Evolutionary conservation across 2,329 filamentous ascomycete species (phyloP), one percentile per base, ranked within the genome.

Genomic region (Cryphonectria nitschkei): DNA sequence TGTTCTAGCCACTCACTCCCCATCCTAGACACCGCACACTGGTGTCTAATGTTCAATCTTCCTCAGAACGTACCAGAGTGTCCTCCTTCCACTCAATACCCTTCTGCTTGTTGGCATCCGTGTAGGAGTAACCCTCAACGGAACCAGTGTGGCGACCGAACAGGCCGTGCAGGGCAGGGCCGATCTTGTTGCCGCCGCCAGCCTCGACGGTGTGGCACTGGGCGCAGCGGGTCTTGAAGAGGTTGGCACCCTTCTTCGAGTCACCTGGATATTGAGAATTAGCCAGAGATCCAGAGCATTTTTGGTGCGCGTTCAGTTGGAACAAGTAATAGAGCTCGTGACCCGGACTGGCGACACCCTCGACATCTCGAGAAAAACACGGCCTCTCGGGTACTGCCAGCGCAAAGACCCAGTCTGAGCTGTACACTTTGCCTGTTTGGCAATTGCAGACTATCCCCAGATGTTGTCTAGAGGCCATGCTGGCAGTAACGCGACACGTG

Each of bases 101-200:
- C 88, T 97, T 97, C 81, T 92, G 86, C 92, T 98, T 98, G 93
- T 99, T 99, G 89, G 95, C 96, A 82, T 99, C 96, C 84, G 96
- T 97, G 91, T 98, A 99, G 81, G 94, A 87, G 90, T 92, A 99
- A 77, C 96, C 95, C 63, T 94, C 92, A 78, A 97, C 93, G 82
- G 91, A 89, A 79, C 96, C 96, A 75, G 93, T 93, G 88, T 97
- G 93, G 84, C 96, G 95, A 84, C 96, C 96, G 84, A 97, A 99
- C 77, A 99, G 93, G 82, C 96, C 96, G 91, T 97, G 90, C 79
- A 99, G 91, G 82, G 94, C 94, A 80, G 96, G 96, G 82, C 96
- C 96, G 84, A 97, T 93, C 92, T 98, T 98, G 94, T 98, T 97
- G 85, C 90, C 90, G 85, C 95, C 96, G 79, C 88, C 92, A 75